Evolutionary conservation across 257 asterid species (phyloP), one percentile per base, ranked within the genome.

Genomic region (Solanum bulbocastanum): DNA sequence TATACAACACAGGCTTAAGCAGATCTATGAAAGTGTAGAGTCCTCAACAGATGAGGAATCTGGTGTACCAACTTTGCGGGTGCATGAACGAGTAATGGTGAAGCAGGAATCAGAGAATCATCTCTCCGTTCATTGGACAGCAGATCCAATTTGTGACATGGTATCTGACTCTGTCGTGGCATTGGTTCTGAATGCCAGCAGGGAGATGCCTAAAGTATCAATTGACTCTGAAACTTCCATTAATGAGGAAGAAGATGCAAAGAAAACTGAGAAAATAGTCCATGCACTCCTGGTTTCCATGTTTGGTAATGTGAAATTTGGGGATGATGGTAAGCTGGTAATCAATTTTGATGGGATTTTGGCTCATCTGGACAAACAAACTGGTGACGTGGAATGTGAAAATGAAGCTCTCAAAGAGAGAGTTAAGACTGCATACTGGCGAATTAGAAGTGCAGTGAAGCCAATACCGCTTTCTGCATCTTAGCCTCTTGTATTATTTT

Each of bases 101-200:
- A 97, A 96, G 86, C 99, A 92, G 83, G 98, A 97, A 86, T 93
- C 99, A 0, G 99, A 95, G 90, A 92, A 95, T 69, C 98, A 96
- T 60, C 86, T 97, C 23, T 97, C 99, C 1, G 86, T 97, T 89
- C 99, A 95, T 79, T 97, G 99, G 99, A 39, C 93, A n/a, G 99
- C 99, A 0, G 99, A 97, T 83, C 99, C 99, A 5, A 92, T 97
- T 74, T 94, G 95, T 87, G 99, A 97, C 88, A 95, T 97, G 99
- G 99, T 97, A 36, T 94, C 99, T 4, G 98, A 97, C 90, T 97
- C 98, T 3, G 86, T 97, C 2, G 98, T 96, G 87, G 96, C 99
- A 75, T 90, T 97, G 58, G 93, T 97, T 88, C 88, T 95, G 25
- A 97, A 96, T 88, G 99, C 98, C 33, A 92, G 98, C 86, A 90